Conservation (phyloP, 2,329 filamentous ascomycete species). For the Seiridium cupressi region DNA sequence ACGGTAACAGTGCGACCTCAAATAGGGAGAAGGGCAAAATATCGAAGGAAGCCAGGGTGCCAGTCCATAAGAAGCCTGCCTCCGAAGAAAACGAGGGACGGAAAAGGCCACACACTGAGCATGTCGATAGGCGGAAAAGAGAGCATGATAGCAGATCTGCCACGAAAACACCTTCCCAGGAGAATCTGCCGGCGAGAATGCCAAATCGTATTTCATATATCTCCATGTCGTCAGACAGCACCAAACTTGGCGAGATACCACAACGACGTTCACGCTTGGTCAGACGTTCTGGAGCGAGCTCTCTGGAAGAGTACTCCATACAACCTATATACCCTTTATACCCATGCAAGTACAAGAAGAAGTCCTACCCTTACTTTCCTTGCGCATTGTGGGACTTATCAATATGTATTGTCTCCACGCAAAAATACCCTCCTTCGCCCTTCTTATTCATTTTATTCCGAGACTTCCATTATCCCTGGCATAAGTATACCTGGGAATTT, state of each 20-base stretch:
- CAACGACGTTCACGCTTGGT: constrained; percentile 4
- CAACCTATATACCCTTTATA: constrained; percentile 10
- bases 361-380: too few relatives aligned
- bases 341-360: background rate
- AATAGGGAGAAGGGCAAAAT: background rate
- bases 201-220: constrained; percentile 25
- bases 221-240: constrained; percentile 41
- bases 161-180: background rate
- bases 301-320: background rate
- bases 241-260: constrained; percentile 42
- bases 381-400: too few relatives aligned
- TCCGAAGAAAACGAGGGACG: background rate
- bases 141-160: background rate
- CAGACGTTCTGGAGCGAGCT: background rate
- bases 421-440: too few relatives aligned
- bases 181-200: background rate
- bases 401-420: too few relatives aligned
- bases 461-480: too few relatives aligned
- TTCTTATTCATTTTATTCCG: too few relatives aligned
- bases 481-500: too few relatives aligned
- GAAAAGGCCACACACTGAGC: too few relatives aligned
- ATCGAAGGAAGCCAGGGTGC: background rate
- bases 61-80: background rate
- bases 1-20: background rate
- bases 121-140: too few relatives aligned